These are phyloP conservation scores for Wickerhamiella azymoides DNA, from an alignment of 805 yeast species.

Conservation along the genomic window DNA sequence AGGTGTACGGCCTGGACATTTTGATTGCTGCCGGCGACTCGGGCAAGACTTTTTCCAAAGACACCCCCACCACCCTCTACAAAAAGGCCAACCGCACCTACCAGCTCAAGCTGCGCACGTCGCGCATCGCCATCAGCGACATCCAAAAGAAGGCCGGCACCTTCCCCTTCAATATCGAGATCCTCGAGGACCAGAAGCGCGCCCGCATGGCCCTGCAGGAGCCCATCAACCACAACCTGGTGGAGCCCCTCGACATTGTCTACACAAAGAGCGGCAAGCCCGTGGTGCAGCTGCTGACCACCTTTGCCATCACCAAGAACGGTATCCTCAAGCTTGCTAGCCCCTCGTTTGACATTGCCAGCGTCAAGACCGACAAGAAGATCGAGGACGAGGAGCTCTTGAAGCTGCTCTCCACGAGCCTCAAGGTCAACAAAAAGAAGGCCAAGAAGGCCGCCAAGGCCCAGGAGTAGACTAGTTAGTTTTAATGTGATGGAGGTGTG, in stretches of 20 bases:
- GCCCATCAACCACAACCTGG: conserved; percentile 51
- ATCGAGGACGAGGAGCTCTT: conserved; percentile 35
- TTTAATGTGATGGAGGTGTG: too few relatives aligned
- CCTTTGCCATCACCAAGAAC: conserved; percentile 59
- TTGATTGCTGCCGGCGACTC: conserved; percentile 41
- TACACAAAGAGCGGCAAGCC: conserved; percentile 52
- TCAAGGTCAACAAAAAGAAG: conserved; percentile 38
- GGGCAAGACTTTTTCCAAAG: conserved; percentile 46
- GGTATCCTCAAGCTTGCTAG: conserved; percentile 54
- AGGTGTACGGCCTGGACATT: conserved; percentile 65
- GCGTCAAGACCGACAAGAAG: conserved; percentile 43
- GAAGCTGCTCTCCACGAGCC: conserved; percentile 33
- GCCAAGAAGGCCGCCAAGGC: conserved; percentile 10
- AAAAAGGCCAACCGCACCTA: conserved; percentile 54
- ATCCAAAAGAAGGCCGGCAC: conserved; percentile 50
- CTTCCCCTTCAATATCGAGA: conserved; percentile 57
- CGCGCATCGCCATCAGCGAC: conserved; percentile 52
- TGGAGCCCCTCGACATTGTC: conserved; percentile 54
- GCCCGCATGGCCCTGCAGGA: conserved; percentile 64
- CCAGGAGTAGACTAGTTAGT: neutral
- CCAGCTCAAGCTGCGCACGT: conserved; percentile 55
- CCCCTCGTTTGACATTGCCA: conserved; percentile 37
- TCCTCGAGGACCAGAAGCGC: conserved; percentile 53
- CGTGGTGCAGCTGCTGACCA: conserved; percentile 61
- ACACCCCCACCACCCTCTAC: conserved; percentile 53